These are phyloP conservation scores for Pyrenochaeta sp. DNA, from an alignment of 2,329 filamentous ascomycete species.

Conservation along the genomic window DNA sequence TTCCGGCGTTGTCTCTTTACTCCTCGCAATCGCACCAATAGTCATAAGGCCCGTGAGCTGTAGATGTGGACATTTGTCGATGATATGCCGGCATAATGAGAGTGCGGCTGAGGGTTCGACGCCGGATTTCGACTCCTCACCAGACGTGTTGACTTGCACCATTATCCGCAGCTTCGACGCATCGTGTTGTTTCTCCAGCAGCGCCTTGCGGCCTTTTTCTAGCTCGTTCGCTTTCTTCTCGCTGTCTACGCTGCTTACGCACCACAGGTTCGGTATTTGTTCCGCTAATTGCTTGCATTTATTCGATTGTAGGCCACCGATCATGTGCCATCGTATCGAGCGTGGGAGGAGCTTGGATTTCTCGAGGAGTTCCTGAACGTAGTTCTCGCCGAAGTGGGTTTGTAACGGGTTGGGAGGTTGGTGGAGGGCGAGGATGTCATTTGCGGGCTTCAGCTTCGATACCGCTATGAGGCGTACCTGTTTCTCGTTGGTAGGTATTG, in stretches of 20 bases:
- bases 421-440: conserved; percentile 88
- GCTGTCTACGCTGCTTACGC: conserved; percentile 88
- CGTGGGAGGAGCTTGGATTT: conserved; percentile 82
- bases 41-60: conserved; percentile 90
- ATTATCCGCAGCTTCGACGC: conserved; percentile 70
- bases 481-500: conserved; percentile 4
- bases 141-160: conserved; percentile 95
- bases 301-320: conserved; percentile 90
- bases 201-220: conserved; percentile 75
- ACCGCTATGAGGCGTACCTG: conserved; percentile 90
- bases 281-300: conserved; percentile 88
- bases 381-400: conserved; percentile 94
- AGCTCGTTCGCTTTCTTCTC: conserved; percentile 86
- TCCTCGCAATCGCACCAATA: conserved; percentile 91
- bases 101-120: conserved; percentile 72
- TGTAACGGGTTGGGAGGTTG: conserved; percentile 61
- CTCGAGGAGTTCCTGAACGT: conserved; percentile 79
- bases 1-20: conserved; percentile 72
- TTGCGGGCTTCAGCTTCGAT: conserved; percentile 93
- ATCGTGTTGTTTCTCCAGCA: conserved; percentile 52
- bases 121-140: conserved; percentile 85
- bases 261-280: conserved; percentile 87
- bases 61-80: conserved; percentile 75
- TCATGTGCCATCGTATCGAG: conserved; percentile 92
- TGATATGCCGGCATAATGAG: conserved; percentile 73